Evolutionary conservation across 108 stramenopile species (phyloP).

Genomic region (Aureococcus anophagefferens): DNA sequence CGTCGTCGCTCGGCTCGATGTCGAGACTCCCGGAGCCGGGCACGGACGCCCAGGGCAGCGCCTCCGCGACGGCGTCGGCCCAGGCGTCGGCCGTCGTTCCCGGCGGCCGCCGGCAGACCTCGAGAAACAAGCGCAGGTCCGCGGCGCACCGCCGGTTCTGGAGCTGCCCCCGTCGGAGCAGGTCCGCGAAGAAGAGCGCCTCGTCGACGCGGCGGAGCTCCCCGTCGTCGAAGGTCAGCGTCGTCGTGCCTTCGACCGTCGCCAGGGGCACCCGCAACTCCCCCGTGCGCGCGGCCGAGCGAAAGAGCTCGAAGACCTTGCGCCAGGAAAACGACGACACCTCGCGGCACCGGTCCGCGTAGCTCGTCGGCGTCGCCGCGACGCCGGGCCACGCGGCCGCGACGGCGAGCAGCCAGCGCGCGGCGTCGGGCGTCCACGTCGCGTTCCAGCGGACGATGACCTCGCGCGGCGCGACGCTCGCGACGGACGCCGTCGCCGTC

Average conservation of each 20-base stretch:
- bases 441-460: constrained; percentile 25
- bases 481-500: background rate
- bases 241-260: constrained; percentile 21
- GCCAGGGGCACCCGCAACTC: constrained; percentile 24
- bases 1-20: constrained; percentile 9
- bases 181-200: constrained; percentile 27
- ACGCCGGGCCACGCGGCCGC: constrained; percentile 7
- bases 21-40: constrained; percentile 28
- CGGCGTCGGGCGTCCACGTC: constrained; percentile 23
- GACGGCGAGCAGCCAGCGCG: constrained; percentile 16
- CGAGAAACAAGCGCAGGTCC: constrained; percentile 30
- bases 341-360: constrained; percentile 10
- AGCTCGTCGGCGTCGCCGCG: background rate
- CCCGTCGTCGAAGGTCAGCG: constrained; percentile 8
- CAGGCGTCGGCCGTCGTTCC: constrained; percentile 2
- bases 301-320: constrained; percentile 17
- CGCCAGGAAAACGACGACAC: constrained; percentile 20
- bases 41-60: constrained; percentile 24
- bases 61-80: constrained; percentile 15
- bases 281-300: constrained; percentile 9
- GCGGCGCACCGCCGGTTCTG: constrained; percentile 25
- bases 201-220: constrained; percentile 19
- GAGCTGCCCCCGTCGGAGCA: constrained; percentile 15
- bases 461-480: background rate
- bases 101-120: constrained; percentile 1